Evolutionary conservation across 805 yeast species (phyloP).

Genomic region (Yarrowia sp.): DNA sequence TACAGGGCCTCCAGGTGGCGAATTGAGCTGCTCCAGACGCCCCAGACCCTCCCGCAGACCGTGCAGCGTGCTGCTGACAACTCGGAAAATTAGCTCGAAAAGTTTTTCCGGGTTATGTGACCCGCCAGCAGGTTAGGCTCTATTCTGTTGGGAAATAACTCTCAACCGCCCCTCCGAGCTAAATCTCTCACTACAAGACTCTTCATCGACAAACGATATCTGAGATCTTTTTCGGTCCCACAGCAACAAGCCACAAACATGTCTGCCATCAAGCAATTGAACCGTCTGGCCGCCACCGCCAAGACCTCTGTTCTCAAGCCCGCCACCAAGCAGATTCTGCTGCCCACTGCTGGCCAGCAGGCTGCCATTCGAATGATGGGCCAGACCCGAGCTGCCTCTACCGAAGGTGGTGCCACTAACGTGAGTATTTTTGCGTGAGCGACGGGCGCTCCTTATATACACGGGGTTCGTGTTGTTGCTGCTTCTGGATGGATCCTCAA

Average conservation of each 20-base stretch:
- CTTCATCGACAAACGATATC: slow-evolving; percentile 15
- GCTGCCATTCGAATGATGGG: slow-evolving; percentile 37
- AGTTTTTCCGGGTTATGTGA: slow-evolving; percentile 24
- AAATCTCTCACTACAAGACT: slow-evolving; percentile 24
- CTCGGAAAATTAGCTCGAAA: slow-evolving; percentile 25
- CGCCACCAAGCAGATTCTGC: slow-evolving; percentile 25
- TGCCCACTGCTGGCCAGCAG: slow-evolving; percentile 32
- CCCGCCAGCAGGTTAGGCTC: slow-evolving; percentile 24
- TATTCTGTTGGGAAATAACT: slow-evolving; percentile 25
- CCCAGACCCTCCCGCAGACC: not conserved
- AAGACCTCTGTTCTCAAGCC: slow-evolving; percentile 27
- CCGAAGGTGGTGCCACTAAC: slow-evolving; percentile 36
- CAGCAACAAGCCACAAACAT: slow-evolving; percentile 4
- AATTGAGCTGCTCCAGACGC: not conserved
- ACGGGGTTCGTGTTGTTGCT: not conserved
- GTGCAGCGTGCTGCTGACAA: not conserved
- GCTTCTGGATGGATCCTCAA: not conserved
- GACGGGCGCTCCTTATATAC: not conserved
- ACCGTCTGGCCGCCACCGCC: slow-evolving; percentile 27
- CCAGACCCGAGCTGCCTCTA: slow-evolving; percentile 32
- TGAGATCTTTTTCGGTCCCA: slow-evolving; percentile 14
- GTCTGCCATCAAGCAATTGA: slow-evolving; percentile 28
- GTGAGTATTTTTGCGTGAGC: slow-evolving; percentile 28
- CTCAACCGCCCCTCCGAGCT: slow-evolving; percentile 25
- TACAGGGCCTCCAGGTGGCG: not conserved